Evolutionary conservation across 345 rosid species (phyloP).

Genomic region (Linum lewisii): DNA sequence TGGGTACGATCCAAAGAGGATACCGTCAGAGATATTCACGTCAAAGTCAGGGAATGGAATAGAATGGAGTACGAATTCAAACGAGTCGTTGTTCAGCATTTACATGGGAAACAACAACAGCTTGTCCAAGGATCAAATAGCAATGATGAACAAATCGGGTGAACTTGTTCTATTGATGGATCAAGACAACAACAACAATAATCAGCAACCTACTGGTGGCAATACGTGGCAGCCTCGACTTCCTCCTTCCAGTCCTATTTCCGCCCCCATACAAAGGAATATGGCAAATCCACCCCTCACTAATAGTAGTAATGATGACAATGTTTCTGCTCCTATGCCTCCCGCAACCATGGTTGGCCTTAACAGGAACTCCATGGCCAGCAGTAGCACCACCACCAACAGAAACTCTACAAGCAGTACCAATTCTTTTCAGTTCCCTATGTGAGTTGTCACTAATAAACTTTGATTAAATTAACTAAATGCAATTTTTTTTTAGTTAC

Average conservation of each 20-base stretch:
- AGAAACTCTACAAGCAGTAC: conserved; percentile 33
- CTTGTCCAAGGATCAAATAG: conserved; percentile 48
- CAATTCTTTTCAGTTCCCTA: conserved; percentile 58
- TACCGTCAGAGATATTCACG: conserved; percentile 55
- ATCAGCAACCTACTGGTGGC: not conserved
- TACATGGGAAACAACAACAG: conserved; percentile 39
- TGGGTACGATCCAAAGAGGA: conserved; percentile 56
- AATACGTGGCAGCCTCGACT: not conserved
- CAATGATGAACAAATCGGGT: conserved; percentile 34
- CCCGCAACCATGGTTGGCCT: not conserved
- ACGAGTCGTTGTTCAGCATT: conserved; percentile 81
- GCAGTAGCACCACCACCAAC: conserved; percentile 6
- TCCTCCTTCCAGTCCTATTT: not conserved
- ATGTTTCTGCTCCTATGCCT: not conserved
- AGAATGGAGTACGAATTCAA: conserved; percentile 89
- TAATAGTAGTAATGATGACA: not conserved
- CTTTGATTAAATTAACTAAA: not conserved
- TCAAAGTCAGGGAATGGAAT: conserved; percentile 27
- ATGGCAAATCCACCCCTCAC: not conserved
- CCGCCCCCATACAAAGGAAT: too few relatives aligned
- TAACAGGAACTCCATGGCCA: conserved; percentile 2
- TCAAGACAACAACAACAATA: conserved; percentile 14
- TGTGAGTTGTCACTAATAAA: conserved; percentile 31
- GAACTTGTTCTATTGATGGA: conserved; percentile 50
- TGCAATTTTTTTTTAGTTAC: too few relatives aligned